Evolutionary conservation across 176 grass and related monocot genomes (phyloP).

Genomic region (Oryza australiensis): DNA sequence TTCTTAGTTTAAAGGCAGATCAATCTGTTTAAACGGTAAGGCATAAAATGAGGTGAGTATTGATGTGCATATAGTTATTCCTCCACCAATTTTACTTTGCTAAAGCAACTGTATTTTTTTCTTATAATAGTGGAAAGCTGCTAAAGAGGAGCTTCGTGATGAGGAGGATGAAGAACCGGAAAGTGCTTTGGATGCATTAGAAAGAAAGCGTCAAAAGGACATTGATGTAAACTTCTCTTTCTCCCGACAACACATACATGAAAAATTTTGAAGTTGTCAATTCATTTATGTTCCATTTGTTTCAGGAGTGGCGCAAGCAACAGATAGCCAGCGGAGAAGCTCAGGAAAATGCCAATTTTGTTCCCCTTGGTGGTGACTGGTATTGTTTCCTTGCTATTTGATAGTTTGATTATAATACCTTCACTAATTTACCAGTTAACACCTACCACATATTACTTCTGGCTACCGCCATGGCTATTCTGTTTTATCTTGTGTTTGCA

Average conservation of each 20-base stretch:
- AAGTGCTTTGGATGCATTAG: conserved; percentile 71
- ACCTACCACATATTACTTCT: neutral
- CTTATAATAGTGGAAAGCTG: conserved; percentile 89
- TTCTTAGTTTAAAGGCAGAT: conserved; percentile 22
- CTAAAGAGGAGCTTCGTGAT: conserved; percentile 88
- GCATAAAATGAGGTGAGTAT: conserved; percentile 33
- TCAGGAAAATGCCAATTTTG: conserved; percentile 89
- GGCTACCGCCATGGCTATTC: neutral
- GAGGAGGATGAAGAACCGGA: conserved; percentile 85
- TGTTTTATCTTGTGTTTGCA: neutral
- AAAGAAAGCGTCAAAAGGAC: conserved; percentile 88
- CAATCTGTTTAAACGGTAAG: conserved; percentile 40
- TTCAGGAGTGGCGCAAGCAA: conserved; percentile 74
- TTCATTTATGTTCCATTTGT: conserved; percentile 15
- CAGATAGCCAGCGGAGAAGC: conserved; percentile 87
- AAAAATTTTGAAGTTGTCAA: neutral
- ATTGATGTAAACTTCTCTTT: conserved; percentile 57
- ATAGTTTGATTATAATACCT: conserved; percentile 8
- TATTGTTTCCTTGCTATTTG: conserved; percentile 42
- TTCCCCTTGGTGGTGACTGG: conserved; percentile 90
- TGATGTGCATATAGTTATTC: conserved; percentile 28
- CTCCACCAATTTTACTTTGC: neutral
- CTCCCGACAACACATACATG: neutral
- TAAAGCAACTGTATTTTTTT: conserved; percentile 14
- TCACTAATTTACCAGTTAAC: neutral